Evolutionary conservation across 225 moss, liverwort and hornwort genomes (phyloP).

Genomic region (Polytrichum commune): DNA sequence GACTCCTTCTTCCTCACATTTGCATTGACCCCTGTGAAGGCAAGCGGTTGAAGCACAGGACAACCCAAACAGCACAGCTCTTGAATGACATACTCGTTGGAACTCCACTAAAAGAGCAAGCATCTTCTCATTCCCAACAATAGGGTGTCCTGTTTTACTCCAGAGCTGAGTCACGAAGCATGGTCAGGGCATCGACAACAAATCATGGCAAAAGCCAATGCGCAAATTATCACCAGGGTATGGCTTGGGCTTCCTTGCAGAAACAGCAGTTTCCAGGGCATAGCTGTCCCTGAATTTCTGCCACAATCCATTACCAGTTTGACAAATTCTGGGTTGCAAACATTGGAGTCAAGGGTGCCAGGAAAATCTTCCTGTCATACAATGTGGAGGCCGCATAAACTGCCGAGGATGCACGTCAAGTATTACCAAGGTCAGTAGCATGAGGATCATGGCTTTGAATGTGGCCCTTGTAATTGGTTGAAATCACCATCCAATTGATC

Average conservation of each 20-base stretch:
- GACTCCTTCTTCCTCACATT: conserved; percentile 12
- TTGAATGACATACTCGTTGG: conserved; percentile 21
- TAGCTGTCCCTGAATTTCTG: conserved; percentile 7
- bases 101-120: conserved; percentile 13
- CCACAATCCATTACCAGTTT: background rate
- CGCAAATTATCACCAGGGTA: background rate
- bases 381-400: conserved; percentile 10
- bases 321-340: background rate
- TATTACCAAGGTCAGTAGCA: conserved; percentile 17
- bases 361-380: conserved; percentile 20
- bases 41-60: conserved; percentile 34
- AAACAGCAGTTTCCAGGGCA: conserved; percentile 5
- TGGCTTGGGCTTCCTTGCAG: background rate
- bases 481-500: conserved; percentile 46
- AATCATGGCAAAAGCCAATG: conserved; percentile 25
- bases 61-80: conserved; percentile 17
- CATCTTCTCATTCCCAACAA: conserved; percentile 7
- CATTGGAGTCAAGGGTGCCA: conserved; percentile 21
- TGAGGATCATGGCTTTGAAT: conserved; percentile 45
- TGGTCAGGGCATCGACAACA: conserved; percentile 15
- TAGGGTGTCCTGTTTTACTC: conserved; percentile 8
- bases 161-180: conserved; percentile 22
- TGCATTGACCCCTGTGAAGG: conserved; percentile 21
- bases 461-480: conserved; percentile 31
- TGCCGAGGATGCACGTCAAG: conserved; percentile 7